phyloP scores from a whole-genome alignment of 805 yeast species.

The Lipomyces chichibuensis region DNA sequence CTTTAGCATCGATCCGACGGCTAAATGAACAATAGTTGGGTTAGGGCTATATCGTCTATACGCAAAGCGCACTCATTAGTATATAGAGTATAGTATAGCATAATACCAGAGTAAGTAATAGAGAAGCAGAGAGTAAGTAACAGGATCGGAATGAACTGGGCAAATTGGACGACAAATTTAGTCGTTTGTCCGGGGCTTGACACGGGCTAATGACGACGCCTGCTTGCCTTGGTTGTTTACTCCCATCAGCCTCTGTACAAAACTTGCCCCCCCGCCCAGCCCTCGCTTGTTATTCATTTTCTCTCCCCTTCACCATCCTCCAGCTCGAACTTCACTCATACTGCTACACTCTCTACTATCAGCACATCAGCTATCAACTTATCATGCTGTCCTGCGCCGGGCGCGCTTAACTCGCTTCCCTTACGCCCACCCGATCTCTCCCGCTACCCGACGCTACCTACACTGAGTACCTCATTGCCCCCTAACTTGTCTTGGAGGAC shows the following conservation, averaged over 20 bases:
- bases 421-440: background rate
- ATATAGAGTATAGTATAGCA: background rate
- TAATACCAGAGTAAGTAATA: background rate
- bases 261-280: slow-evolving; percentile 8
- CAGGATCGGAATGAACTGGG: background rate
- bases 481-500: no score
- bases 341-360: slow-evolving; percentile 3
- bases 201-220: background rate
- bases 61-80: background rate
- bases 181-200: background rate
- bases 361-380: background rate
- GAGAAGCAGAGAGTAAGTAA: background rate
- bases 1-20: background rate
- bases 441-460: background rate
- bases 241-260: background rate
- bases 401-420: slow-evolving; percentile 8
- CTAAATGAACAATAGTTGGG: background rate
- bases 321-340: slow-evolving; percentile 4
- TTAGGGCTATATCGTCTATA: background rate
- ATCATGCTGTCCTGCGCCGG: background rate
- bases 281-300: background rate
- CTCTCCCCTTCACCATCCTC: background rate
- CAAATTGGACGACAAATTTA: background rate
- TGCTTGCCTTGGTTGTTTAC: background rate
- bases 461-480: no score